Conservation (phyloP, 441 rosid species). For the Pelargonium cotyledonis region DNA sequence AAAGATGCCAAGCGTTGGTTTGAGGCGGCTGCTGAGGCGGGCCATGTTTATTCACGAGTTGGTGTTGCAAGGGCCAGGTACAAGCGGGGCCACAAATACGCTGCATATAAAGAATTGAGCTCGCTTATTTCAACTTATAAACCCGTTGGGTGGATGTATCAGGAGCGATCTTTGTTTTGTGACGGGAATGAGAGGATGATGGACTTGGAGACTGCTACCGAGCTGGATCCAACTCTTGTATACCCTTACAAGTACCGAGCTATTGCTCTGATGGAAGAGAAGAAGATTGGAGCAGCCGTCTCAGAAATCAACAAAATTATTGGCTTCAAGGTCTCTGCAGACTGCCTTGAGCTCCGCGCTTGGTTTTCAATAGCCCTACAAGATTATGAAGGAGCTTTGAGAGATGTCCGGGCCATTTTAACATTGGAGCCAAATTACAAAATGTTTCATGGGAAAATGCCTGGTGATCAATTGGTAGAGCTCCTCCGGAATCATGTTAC, state of each 20-base stretch:
- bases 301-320: constrained; percentile 72
- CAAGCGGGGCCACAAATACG: constrained; percentile 78
- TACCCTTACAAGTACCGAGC: constrained; percentile 89
- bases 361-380: constrained; percentile 72
- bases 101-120: constrained; percentile 77
- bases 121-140: constrained; percentile 49
- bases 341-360: constrained; percentile 84
- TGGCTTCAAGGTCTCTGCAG: constrained; percentile 73
- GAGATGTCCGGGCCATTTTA: constrained; percentile 75
- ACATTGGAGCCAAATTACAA: constrained; percentile 72
- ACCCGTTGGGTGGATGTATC: constrained; percentile 90
- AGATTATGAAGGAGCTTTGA: constrained; percentile 74
- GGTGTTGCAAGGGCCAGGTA: constrained; percentile 84
- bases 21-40: constrained; percentile 58
- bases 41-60: constrained; percentile 63
- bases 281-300: constrained; percentile 54
- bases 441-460: constrained; percentile 68
- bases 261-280: constrained; percentile 58
- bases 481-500: constrained; percentile 62
- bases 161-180: constrained; percentile 82
- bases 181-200: constrained; percentile 61
- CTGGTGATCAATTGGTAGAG: constrained; percentile 65
- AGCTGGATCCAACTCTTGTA: constrained; percentile 76
- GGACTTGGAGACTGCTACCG: constrained; percentile 68
- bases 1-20: constrained; percentile 88